Conservation (phyloP, 1,139 yeast species). For the Lodderomyces theae region DNA sequence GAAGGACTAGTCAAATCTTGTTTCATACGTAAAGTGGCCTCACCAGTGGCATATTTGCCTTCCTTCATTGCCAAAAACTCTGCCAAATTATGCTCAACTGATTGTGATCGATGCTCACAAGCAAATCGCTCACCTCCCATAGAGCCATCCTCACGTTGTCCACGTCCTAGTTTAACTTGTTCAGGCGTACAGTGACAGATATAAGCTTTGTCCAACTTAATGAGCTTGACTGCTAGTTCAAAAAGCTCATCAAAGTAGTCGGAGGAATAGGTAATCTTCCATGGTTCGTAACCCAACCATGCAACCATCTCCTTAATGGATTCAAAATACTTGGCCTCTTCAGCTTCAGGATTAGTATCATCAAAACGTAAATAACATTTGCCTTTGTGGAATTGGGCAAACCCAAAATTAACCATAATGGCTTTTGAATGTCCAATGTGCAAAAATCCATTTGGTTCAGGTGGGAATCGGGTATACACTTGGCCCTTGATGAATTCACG, state of each 20-base stretch:
- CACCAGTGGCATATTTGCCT: slow-evolving; percentile 84
- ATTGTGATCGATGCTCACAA: slow-evolving; percentile 69
- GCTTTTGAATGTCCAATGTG: slow-evolving; percentile 99
- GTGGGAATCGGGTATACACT: slow-evolving; percentile 84
- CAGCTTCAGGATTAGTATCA: slow-evolving; percentile 98
- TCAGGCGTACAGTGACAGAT: slow-evolving; percentile 94
- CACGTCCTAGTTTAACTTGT: slow-evolving; percentile 86
- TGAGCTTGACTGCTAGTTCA: slow-evolving; percentile 79
- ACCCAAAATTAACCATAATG: slow-evolving; percentile 94
- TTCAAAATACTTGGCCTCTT: slow-evolving; percentile 85
- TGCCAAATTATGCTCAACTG: slow-evolving; percentile 68
- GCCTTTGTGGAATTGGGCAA: slow-evolving; percentile 81
- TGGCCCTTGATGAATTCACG: slow-evolving; percentile 72
- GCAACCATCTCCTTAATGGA: slow-evolving; percentile 80
- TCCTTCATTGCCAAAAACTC: slow-evolving; percentile 91
- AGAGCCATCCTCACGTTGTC: slow-evolving; percentile 86
- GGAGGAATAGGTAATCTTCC: slow-evolving; percentile 91
- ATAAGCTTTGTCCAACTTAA: slow-evolving; percentile 70
- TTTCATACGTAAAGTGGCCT: slow-evolving; percentile 95
- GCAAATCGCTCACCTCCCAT: slow-evolving; percentile 89
- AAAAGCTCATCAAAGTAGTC: slow-evolving; percentile 91
- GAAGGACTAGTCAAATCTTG: slow-evolving; percentile 89
- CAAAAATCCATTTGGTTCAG: slow-evolving; percentile 91
- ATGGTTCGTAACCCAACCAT: slow-evolving; percentile 94
- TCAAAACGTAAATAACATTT: slow-evolving; percentile 89